Conservation (phyloP, 2,329 filamentous ascomycete genomes). For the Colletotrichum acutatum region DNA sequence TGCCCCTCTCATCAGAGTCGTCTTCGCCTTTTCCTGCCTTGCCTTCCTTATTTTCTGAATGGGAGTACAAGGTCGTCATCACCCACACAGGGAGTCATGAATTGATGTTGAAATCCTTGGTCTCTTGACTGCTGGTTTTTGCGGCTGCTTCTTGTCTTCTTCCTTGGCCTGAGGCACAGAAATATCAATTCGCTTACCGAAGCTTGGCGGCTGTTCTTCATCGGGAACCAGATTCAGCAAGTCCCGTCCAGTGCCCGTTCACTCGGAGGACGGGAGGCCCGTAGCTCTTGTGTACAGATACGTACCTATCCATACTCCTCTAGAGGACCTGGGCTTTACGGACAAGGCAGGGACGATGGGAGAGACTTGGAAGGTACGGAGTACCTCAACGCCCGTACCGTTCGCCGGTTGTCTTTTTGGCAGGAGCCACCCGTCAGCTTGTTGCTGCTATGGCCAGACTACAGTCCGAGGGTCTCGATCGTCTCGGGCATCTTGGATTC, state of each 20-base stretch:
- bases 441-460: background rate
- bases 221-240: background rate
- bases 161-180: background rate
- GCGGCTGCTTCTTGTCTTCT: too few relatives aligned
- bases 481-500: constrained; percentile 16
- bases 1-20: background rate
- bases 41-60: too few relatives aligned
- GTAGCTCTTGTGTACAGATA: background rate
- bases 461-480: constrained; percentile 19
- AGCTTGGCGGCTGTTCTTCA: background rate
- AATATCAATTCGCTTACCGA: background rate
- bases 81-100: too few relatives aligned
- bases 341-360: background rate
- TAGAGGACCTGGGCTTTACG: background rate
- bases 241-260: background rate
- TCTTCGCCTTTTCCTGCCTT: background rate
- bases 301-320: background rate
- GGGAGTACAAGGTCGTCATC: too few relatives aligned
- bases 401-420: background rate
- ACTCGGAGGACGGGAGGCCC: background rate
- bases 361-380: background rate
- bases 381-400: background rate
- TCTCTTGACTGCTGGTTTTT: too few relatives aligned
- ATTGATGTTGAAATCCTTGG: too few relatives aligned
- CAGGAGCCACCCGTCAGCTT: background rate